Evolutionary conservation across 1,284 basidiomycete species (phyloP).

Genomic region (Spongiforma sp.): DNA sequence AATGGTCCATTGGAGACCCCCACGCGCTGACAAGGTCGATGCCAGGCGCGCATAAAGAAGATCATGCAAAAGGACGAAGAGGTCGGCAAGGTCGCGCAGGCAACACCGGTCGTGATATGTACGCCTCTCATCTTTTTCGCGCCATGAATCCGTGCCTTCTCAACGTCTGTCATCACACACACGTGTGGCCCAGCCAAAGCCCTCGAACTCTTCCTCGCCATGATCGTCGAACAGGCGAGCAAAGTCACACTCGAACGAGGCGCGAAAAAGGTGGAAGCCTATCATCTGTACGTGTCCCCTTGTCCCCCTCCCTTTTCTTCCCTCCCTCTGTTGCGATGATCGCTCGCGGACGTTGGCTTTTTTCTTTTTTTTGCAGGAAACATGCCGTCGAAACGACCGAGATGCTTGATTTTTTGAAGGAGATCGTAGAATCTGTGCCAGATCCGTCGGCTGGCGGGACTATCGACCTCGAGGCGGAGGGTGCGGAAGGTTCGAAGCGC

Average conservation of each 20-base stretch:
- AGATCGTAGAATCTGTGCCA: slow-evolving; percentile 89
- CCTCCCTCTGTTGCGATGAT: not conserved
- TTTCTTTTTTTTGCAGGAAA: slow-evolving; percentile 65
- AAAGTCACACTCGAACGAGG: slow-evolving; percentile 84
- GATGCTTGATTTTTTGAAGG: slow-evolving; percentile 95
- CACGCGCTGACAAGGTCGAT: slow-evolving; percentile 7
- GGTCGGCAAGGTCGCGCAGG: slow-evolving; percentile 98
- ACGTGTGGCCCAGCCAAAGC: slow-evolving; percentile 99
- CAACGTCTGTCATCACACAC: too few species aligned
- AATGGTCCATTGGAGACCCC: slow-evolving; percentile 16
- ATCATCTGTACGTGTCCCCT: slow-evolving; percentile 82
- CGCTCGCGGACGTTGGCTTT: not conserved
- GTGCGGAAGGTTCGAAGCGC: slow-evolving; percentile 53
- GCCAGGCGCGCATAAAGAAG: slow-evolving; percentile 95
- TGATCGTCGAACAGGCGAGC: slow-evolving; percentile 85
- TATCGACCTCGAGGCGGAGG: slow-evolving; percentile 69
- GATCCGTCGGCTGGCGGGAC: slow-evolving; percentile 88
- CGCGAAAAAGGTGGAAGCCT: slow-evolving; percentile 90
- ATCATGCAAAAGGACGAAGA: slow-evolving; percentile 99
- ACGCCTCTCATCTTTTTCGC: slow-evolving; percentile 44
- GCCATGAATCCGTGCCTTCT: slow-evolving; percentile 11
- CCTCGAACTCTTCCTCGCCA: slow-evolving; percentile 91
- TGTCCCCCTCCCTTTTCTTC: not conserved
- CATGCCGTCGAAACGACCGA: slow-evolving; percentile 90
- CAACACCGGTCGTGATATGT: slow-evolving; percentile 98